Base-by-base conservation (phyloP, 345 rosid genomes). In the Eucalyptus erythrocorys region DNA sequence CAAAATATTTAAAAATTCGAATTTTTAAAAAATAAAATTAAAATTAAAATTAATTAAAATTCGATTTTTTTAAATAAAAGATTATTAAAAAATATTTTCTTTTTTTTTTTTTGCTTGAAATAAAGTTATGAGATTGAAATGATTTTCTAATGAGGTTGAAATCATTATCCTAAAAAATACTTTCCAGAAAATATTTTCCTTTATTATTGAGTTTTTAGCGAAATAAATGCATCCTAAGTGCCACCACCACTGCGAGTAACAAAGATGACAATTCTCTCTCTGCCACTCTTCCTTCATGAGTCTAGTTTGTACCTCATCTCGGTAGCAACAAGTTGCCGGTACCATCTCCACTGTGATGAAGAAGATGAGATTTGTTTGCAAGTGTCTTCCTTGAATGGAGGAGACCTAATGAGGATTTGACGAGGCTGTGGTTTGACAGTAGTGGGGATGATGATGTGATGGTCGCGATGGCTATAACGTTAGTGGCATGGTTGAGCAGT, bases 151-250 rank as follows among this genome's bases (percentile, higher is more conserved):
- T 17, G 22, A 50, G 2, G 0, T 51, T 51, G 55, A 51, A 51
- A 51, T 51, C 26, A 51, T 51, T 51, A 0, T 51, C 22, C 55
- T 51, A 19, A 2, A 51, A 3, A 51, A 19, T 21, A 10, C 5
- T 51, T 51, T 51, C 26, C 21, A 51, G 1, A 1, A 51, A 51
- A 19, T 19, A 7, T 51, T 51, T 51, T 51, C 21, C 2, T 51
- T 51, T 1, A 19, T 51, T 51, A 51, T 51, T 19, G 24, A 51
- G 57, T 51, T 51, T 0, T 7, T 1, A 10, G 1, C 10, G 22
- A 0, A 51, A 51, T 51, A 51, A 51, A 51, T 0, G 0, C 10
- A 0, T 4, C 57, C 10, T 1, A 51, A 51, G 1, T 19, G 2
- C 26, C 1, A 21, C 0, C 0, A 51, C 57, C 57, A 1, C 24